Conservation (phyloP, 129 eudicot species). For the Artemisia argyi region DNA sequence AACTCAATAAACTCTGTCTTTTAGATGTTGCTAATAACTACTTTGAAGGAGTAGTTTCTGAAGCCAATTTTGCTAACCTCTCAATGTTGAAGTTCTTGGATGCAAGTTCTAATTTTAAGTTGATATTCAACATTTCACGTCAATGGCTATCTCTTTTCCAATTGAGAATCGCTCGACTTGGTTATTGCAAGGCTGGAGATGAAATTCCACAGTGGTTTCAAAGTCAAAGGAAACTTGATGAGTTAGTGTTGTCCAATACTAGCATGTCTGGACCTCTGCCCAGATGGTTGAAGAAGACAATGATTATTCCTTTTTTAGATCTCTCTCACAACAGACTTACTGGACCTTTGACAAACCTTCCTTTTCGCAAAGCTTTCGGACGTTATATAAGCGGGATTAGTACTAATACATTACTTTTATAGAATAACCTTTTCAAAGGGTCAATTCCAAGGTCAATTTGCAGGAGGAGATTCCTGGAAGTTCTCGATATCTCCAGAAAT, state of each 20-base stretch:
- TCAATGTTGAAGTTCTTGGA: slow-evolving; percentile 1
- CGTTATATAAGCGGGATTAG: neutral
- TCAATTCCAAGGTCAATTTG: slow-evolving; percentile 6
- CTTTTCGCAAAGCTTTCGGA: neutral
- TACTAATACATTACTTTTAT: neutral
- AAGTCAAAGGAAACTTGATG: slow-evolving; percentile 18
- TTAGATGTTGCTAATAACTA: neutral
- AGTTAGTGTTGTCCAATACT: slow-evolving; percentile 15
- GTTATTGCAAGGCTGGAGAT: slow-evolving; percentile 5
- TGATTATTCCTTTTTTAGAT: slow-evolving; percentile 6
- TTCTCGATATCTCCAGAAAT: neutral
- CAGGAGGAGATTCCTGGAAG: neutral
- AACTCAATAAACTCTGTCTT: neutral
- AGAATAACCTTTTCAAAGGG: slow-evolving; percentile 18
- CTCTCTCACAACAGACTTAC: slow-evolving; percentile 26
- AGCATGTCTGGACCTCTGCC: slow-evolving; percentile 26
- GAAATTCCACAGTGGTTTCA: slow-evolving; percentile 29
- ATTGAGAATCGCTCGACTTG: neutral
- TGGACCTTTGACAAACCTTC: slow-evolving; percentile 19
- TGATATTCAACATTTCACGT: slow-evolving; percentile 11
- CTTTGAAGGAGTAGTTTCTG: slow-evolving; percentile 17
- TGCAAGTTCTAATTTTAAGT: neutral
- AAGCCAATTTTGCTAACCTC: slow-evolving; percentile 12
- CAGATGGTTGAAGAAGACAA: neutral
- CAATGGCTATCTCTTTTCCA: slow-evolving; percentile 13